Conservation (phyloP, 2,329 filamentous ascomycete genomes). For the Aspergillus costaricaensis region DNA sequence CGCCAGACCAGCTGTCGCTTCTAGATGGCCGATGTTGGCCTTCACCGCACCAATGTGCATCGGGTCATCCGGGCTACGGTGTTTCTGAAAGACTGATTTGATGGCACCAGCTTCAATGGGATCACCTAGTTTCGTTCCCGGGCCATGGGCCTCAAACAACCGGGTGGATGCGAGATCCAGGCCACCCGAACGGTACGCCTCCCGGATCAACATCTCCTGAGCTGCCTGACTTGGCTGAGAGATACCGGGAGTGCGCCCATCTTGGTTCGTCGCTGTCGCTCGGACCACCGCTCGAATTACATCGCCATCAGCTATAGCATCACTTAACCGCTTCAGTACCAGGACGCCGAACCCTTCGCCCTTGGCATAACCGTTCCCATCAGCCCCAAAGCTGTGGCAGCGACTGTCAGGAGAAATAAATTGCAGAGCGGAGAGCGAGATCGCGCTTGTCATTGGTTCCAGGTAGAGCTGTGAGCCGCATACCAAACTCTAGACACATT, state of each 20-base stretch:
- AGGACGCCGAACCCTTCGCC: background rate
- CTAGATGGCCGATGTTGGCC: conserved; percentile 25
- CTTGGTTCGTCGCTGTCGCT: background rate
- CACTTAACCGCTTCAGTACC: background rate
- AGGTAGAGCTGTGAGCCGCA: too few relatives aligned
- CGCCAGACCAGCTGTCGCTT: conserved; percentile 18
- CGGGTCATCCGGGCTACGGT: background rate
- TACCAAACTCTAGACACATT: too few relatives aligned
- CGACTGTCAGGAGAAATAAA: background rate
- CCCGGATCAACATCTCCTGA: conserved; percentile 36
- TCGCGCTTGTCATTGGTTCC: conserved; percentile 9
- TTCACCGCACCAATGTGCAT: conserved; percentile 24
- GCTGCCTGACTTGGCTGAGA: conserved; percentile 21
- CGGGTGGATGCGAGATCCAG: background rate
- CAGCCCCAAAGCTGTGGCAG: background rate
- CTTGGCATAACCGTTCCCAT: background rate
- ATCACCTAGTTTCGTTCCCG: conserved; percentile 19
- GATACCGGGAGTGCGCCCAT: background rate
- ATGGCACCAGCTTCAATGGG: background rate
- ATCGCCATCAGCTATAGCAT: background rate
- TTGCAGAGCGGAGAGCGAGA: background rate
- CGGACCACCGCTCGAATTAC: background rate
- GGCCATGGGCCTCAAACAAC: conserved; percentile 11
- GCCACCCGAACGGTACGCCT: conserved; percentile 13
- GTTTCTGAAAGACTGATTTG: conserved; percentile 3